These are phyloP conservation scores for Lepraria neglecta DNA, from an alignment of 495 filamentous ascomycete genomes.

Conservation along the genomic window DNA sequence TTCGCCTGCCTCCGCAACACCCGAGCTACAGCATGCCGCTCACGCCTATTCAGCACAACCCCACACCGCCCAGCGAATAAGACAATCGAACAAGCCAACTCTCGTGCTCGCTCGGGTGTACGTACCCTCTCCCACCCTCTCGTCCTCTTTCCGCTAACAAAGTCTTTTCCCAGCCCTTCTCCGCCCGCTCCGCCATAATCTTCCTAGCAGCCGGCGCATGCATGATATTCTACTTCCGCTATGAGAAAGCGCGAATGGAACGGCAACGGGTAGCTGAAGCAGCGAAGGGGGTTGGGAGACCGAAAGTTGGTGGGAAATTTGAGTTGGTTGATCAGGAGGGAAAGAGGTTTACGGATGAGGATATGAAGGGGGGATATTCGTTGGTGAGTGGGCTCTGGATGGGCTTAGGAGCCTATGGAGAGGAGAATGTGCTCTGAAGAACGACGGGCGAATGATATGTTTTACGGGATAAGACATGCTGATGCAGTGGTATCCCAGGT, in stretches of 20 bases:
- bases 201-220: slow-evolving; percentile 73
- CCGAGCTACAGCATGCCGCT: not conserved
- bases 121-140: not conserved
- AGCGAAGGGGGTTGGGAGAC: slow-evolving; percentile 83
- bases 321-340: slow-evolving; percentile 76
- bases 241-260: slow-evolving; percentile 83
- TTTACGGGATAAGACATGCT: not conserved
- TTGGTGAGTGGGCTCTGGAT: slow-evolving; percentile 44
- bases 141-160: not conserved
- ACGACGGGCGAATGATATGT: not conserved
- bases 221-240: slow-evolving; percentile 81
- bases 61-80: slow-evolving; percentile 19
- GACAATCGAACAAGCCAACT: slow-evolving; percentile 20
- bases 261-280: slow-evolving; percentile 80
- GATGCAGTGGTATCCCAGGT: slow-evolving; percentile 53
- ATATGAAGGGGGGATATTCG: slow-evolving; percentile 80
- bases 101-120: slow-evolving; percentile 34
- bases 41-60: slow-evolving; percentile 16
- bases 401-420: not conserved
- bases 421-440: not conserved
- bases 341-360: slow-evolving; percentile 61
- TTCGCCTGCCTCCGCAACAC: not conserved
- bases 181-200: slow-evolving; percentile 77
- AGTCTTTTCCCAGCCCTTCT: slow-evolving; percentile 59
- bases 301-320: slow-evolving; percentile 88